phyloP scores from a whole-genome alignment of 83 land plant genomes.

The Picea abies region DNA sequence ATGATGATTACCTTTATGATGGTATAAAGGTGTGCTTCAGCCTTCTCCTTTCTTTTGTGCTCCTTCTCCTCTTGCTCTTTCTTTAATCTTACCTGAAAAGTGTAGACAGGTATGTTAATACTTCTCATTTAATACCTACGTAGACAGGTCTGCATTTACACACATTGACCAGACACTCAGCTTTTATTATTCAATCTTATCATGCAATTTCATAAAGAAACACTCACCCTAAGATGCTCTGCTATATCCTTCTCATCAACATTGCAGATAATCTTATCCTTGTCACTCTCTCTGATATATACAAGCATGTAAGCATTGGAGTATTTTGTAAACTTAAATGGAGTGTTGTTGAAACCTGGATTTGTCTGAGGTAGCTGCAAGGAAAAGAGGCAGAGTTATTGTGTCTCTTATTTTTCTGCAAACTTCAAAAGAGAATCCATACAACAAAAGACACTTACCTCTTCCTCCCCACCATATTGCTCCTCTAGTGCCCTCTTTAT shows the following conservation, averaged over 20 bases:
- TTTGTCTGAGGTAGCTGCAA: slow-evolving; percentile 74
- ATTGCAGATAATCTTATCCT: slow-evolving; percentile 94
- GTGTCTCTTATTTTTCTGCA: not conserved
- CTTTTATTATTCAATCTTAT: not conserved
- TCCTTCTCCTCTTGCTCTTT: slow-evolving; percentile 98
- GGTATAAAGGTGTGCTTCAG: slow-evolving; percentile 95
- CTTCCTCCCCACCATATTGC: slow-evolving; percentile 98
- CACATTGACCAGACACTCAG: not conserved
- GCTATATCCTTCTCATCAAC: slow-evolving; percentile 98
- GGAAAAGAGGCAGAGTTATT: not conserved
- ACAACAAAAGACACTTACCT: slow-evolving; percentile 41
- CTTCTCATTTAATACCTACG: not conserved
- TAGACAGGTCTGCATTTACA: not conserved
- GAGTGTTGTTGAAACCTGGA: slow-evolving; percentile 92
- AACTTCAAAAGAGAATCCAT: not conserved
- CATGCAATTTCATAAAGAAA: not conserved
- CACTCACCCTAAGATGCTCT: slow-evolving; percentile 80
- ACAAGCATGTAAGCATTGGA: slow-evolving; percentile 99
- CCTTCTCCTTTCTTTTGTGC: slow-evolving; percentile 84
- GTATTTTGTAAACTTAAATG: slow-evolving; percentile 94
- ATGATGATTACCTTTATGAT: slow-evolving; percentile 70
- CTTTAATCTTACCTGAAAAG: slow-evolving; percentile 75
- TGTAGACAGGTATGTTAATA: not conserved
- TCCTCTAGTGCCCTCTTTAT: slow-evolving; percentile 90
- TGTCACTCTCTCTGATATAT: slow-evolving; percentile 95